phyloP scores from a whole-genome alignment of 2,329 filamentous ascomycete genomes.

The Botrytis squamosa region DNA sequence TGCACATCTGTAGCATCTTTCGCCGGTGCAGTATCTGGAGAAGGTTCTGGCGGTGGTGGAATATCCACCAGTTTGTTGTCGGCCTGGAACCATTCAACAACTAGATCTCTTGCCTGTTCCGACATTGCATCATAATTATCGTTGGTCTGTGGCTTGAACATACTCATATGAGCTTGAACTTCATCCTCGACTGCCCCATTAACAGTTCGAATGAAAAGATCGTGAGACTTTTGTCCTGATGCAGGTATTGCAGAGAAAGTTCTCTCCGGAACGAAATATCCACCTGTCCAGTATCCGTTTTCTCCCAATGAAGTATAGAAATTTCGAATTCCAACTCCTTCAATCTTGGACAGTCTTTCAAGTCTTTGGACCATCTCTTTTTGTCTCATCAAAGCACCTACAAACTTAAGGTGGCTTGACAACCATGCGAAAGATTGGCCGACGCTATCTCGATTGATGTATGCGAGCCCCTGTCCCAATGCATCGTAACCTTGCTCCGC shows the following conservation, averaged over 20 bases:
- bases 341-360: slow-evolving; percentile 57
- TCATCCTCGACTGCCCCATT: slow-evolving; percentile 33
- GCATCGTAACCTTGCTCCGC: slow-evolving; percentile 39
- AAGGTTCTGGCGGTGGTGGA: slow-evolving; percentile 6
- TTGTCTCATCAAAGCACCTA: slow-evolving; percentile 73
- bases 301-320: slow-evolving; percentile 75
- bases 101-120: slow-evolving; percentile 22
- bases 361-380: slow-evolving; percentile 70
- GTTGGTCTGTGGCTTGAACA: slow-evolving; percentile 34
- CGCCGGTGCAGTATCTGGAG: neutral
- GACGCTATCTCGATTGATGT: slow-evolving; percentile 57
- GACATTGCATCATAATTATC: slow-evolving; percentile 30
- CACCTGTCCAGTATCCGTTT: slow-evolving; percentile 62
- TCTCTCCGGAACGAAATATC: slow-evolving; percentile 62
- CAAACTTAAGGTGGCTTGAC: slow-evolving; percentile 80
- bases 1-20: neutral
- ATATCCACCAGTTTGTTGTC: slow-evolving; percentile 13
- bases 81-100: slow-evolving; percentile 26
- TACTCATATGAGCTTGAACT: slow-evolving; percentile 35
- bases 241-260: slow-evolving; percentile 75
- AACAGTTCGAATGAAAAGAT: slow-evolving; percentile 27
- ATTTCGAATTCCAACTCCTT: slow-evolving; percentile 68
- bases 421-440: slow-evolving; percentile 75
- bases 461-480: slow-evolving; percentile 51
- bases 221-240: slow-evolving; percentile 20